phyloP scores from a whole-genome alignment of 768 basidiomycete genomes.

The Auricularia heimuer region DNA sequence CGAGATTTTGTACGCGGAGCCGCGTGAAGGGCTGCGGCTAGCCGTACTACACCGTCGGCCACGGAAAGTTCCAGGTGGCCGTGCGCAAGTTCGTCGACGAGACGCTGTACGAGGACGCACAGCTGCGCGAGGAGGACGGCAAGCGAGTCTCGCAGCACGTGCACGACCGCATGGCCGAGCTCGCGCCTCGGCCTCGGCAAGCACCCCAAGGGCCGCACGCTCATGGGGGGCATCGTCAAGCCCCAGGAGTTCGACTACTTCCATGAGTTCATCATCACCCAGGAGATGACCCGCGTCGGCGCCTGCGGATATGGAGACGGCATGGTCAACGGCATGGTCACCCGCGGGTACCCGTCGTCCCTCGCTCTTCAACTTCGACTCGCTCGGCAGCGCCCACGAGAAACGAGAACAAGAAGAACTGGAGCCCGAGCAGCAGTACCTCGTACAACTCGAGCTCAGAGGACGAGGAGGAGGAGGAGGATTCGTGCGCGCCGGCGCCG shows the following conservation, averaged over 20 bases:
- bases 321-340: constrained; percentile 63
- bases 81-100: constrained; percentile 62
- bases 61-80: constrained; percentile 49
- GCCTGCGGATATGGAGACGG: constrained; percentile 78
- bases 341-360: constrained; percentile 49
- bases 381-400: constrained; percentile 14
- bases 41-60: constrained; percentile 67
- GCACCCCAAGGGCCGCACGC: constrained; percentile 67
- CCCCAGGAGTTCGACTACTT: constrained; percentile 83
- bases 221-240: constrained; percentile 66
- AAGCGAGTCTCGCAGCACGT: constrained; percentile 76
- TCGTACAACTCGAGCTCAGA: no score
- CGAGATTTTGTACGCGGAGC: constrained; percentile 79
- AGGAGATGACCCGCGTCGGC: constrained; percentile 63
- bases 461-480: no score
- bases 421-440: no score
- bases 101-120: constrained; percentile 41
- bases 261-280: constrained; percentile 75
- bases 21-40: constrained; percentile 55
- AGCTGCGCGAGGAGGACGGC: constrained; percentile 73
- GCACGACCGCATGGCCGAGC: constrained; percentile 72
- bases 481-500: no score
- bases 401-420: no score
- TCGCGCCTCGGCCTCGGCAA: constrained; percentile 81
- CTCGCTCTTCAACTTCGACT: constrained; percentile 74